Base-by-base conservation (phyloP, 495 filamentous ascomycete species). In the Tuber umbilicatum region DNA sequence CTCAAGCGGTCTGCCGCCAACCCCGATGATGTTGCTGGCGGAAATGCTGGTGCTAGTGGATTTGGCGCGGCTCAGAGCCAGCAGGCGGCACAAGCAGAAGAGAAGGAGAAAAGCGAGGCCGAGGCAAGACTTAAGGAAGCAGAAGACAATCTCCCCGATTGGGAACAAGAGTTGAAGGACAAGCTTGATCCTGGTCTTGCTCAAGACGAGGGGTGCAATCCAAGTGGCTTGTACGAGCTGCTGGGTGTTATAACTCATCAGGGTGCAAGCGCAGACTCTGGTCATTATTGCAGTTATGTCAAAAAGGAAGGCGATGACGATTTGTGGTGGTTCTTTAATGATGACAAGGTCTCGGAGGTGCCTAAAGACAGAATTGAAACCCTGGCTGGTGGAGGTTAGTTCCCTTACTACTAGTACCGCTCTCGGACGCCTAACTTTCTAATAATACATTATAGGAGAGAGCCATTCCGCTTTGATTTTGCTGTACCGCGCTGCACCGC, bases 251-350 rank as follows among this genome's bases (percentile, higher is more conserved):
- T 99, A 76, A 97, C 95, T n/a, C 95, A 99, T 84, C 94, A 98
- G 84, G 95, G 95, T 78, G 91, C 93, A 64, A 96, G 94, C 81
- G 95, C 95, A 43, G 96, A 99, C 83, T 97, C 94, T 76, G 95
- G 95, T 12, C 95, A 99, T 84, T 99, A 99, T 85, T 98, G 96
- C 2, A 90, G 93, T 2, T 99, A 97, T 83, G 92, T 99, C 73
- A 99, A 98, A 86, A 97, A 99, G 86, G 87, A 91, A 69, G 90
- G 88, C 23, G 91, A 94, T 73, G 94, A 97, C 77, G 93, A 90
- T 73, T 82, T 78, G 17, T 99, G 95, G 95, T 99, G 95, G 93
- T 98, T 95, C 94, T 99, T 99, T 87, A 97, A 99, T 82, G 95
- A 99, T 80, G 96, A 99, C 81, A 97, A 94, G 83, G 96, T 99